These are phyloP conservation scores for Magnolia kwangsiensis DNA, from an alignment of 164 flowering plant species.

Conservation along the genomic window DNA sequence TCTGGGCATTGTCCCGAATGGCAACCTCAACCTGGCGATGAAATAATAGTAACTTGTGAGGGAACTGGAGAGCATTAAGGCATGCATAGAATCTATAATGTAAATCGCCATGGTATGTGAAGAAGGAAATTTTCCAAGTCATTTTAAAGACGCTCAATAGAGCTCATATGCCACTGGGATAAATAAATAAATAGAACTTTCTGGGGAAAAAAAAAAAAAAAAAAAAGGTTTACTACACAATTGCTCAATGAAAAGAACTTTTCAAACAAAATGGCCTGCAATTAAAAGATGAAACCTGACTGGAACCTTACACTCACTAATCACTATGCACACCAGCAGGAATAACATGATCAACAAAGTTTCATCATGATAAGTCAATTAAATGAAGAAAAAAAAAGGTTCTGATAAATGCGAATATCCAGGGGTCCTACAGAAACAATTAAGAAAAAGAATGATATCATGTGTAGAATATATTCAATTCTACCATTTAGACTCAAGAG, in stretches of 20 bases:
- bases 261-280: too few relatives aligned
- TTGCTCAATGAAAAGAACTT: too few relatives aligned
- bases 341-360: not conserved
- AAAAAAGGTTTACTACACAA: too few relatives aligned
- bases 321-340: not conserved
- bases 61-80: not conserved
- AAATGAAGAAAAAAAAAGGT: not conserved
- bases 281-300: not conserved
- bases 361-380: not conserved
- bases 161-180: not conserved
- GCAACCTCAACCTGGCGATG: constrained; percentile 88
- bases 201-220: too few relatives aligned
- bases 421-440: not conserved
- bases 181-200: too few relatives aligned
- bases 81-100: not conserved
- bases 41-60: not conserved
- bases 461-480: not conserved
- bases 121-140: not conserved
- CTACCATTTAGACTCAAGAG: not conserved
- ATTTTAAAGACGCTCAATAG: not conserved
- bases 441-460: not conserved
- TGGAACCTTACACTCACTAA: not conserved
- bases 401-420: not conserved
- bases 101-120: not conserved
- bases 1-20: constrained; percentile 88